phyloP scores from a whole-genome alignment of 176 grass and related monocot species.

The Avena insularis region DNA sequence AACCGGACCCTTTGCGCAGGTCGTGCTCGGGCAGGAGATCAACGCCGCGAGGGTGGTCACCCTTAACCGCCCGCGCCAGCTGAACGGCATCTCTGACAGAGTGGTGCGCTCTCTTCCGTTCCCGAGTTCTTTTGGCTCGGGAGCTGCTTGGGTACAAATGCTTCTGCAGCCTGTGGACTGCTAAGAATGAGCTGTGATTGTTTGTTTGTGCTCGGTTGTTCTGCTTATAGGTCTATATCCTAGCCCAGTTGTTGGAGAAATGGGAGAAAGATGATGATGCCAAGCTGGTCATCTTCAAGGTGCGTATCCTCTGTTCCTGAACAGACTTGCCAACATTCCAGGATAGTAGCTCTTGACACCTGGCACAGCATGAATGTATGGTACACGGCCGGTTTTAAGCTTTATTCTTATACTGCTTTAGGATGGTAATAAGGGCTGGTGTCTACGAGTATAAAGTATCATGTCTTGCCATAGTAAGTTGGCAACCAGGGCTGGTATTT shows the following conservation, averaged over 20 bases:
- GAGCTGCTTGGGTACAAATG: neutral
- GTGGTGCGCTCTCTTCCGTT: slow-evolving; percentile 55
- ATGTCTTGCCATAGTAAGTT: no score
- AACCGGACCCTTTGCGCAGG: slow-evolving; percentile 42
- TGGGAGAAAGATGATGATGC: slow-evolving; percentile 93
- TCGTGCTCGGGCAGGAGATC: slow-evolving; percentile 78
- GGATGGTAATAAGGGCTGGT: neutral
- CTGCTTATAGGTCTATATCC: slow-evolving; percentile 67
- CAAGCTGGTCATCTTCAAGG: slow-evolving; percentile 89
- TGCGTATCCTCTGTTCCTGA: neutral
- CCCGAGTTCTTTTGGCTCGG: neutral
- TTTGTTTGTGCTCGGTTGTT: neutral
- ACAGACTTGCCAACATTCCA: no score
- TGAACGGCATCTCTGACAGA: slow-evolving; percentile 81
- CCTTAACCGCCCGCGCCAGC: slow-evolving; percentile 90
- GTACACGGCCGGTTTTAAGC: no score
- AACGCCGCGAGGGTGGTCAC: slow-evolving; percentile 64
- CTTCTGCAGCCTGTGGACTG: neutral
- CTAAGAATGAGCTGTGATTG: neutral
- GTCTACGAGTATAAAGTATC: no score
- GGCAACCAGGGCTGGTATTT: neutral
- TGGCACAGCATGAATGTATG: neutral
- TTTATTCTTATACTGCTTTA: neutral
- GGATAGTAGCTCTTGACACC: neutral
- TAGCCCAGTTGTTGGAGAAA: slow-evolving; percentile 82